Base-by-base conservation (phyloP, 2,329 filamentous ascomycete genomes). In the Claviceps fusiformis region DNA sequence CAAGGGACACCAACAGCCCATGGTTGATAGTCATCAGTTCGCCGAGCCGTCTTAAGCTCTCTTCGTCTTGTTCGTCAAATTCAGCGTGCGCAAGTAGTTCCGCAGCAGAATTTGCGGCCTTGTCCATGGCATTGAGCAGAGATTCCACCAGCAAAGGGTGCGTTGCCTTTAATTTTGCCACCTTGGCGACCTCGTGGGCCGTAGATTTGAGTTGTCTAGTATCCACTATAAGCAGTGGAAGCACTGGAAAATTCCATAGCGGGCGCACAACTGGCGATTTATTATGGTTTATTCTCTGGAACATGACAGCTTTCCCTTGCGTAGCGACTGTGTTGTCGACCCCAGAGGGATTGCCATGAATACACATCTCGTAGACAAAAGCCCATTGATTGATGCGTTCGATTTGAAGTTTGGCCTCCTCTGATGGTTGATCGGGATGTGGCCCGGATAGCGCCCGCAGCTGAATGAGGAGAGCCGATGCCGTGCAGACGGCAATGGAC, bases 301-400 rank as follows among this genome's bases (percentile, higher is more conserved):
- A 98, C 3, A 97, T 76, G 1, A 98, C 90, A 0, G 91, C 93
- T 71, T 95, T 96, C 56, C 93, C 93, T 64, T 95, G 88, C 13
- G 91, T 87, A 13, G 92, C 80, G 33, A 98, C 92, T 3, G 93
- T 98, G 70, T 98, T 98, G 71, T 98, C 93, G 47, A 98, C 89
- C 0, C 93, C 93, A 0, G 89, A 95, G 0, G 93, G 93, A 65
- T 95, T 97, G 43, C 92, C 93, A 67, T 98, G 93, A 59, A 97
- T 96, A 71, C 90, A 93, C 82, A 97, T 87, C 69, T 98, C 93
- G 29, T 87, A 87, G 0, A 98, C 93, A 69, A 96, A 97, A 0
- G 93, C 91, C 93, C 95, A 98, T 58, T 87, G 81, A 70, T 98
- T 98, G 72, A 98, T 96, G 59, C 92, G 83, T 72, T 97, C 91